phyloP scores from a whole-genome alignment of 2,329 filamentous ascomycete species.

The Pseudophaeomoniella oleicola region DNA sequence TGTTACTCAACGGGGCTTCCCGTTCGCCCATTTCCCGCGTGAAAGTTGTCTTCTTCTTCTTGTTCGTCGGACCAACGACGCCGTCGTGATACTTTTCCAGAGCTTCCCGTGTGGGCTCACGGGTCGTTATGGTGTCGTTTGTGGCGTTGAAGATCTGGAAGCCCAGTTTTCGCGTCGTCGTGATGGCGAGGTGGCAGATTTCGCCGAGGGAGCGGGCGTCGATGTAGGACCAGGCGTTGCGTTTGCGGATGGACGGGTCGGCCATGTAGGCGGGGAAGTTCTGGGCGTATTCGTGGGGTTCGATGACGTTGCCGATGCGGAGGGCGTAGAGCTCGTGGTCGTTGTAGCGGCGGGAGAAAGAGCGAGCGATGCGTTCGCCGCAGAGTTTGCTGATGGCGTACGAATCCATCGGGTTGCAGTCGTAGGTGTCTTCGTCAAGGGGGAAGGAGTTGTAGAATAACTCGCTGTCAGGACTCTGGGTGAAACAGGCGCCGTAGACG shows the following conservation, averaged over 20 bases:
- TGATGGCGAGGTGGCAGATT: constrained; percentile 41
- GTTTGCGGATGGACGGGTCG: constrained; percentile 35
- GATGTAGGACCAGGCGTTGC: constrained; percentile 49
- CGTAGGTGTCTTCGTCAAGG: constrained; percentile 36
- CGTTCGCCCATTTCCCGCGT: constrained; percentile 41
- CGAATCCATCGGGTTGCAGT: constrained; percentile 45
- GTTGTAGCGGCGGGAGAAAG: constrained; percentile 40
- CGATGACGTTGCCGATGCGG: constrained; percentile 46
- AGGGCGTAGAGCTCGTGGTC: constrained; percentile 43
- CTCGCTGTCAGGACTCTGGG: constrained; percentile 21
- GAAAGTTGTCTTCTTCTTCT: constrained; percentile 36
- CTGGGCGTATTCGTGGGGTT: constrained; percentile 43
- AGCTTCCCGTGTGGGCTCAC: constrained; percentile 36
- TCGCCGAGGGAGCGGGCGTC: constrained; percentile 47
- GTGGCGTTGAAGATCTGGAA: constrained; percentile 53
- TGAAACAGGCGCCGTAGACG: constrained; percentile 47
- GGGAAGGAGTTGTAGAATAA: constrained; percentile 43
- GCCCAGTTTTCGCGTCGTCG: constrained; percentile 38
- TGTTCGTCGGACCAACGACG: no score
- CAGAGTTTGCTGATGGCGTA: constrained; percentile 48
- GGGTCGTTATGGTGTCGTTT: constrained; percentile 46
- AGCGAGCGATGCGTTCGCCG: constrained; percentile 41
- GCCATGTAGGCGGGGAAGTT: constrained; percentile 38
- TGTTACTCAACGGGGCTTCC: constrained; percentile 47
- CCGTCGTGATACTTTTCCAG: constrained; percentile 25